Evolutionary conservation across 2,329 filamentous ascomycete species (phyloP).

Genomic region (Fusarium beomiforme): DNA sequence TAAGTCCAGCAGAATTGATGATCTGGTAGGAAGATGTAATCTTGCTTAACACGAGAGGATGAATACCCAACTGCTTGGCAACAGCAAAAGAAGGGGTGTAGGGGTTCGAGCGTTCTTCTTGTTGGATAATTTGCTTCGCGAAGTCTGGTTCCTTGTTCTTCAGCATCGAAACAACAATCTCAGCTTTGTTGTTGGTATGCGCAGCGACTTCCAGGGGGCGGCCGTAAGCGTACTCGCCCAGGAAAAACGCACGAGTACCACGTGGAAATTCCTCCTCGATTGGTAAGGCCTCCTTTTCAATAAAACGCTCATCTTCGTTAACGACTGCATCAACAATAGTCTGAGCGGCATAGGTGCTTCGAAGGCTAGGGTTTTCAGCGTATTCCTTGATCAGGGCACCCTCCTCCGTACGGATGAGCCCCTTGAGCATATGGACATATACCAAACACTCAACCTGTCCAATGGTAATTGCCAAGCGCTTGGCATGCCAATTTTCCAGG

Average conservation of each 20-base stretch:
- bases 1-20: slow-evolving; percentile 77
- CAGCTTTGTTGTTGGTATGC: slow-evolving; percentile 78
- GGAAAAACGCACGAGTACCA: slow-evolving; percentile 86
- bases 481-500: slow-evolving; percentile 89
- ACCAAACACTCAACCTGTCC: slow-evolving; percentile 89
- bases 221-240: slow-evolving; percentile 93
- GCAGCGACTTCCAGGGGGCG: slow-evolving; percentile 84
- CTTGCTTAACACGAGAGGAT: slow-evolving; percentile 90
- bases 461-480: slow-evolving; percentile 87
- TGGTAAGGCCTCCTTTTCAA: slow-evolving; percentile 87
- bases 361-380: slow-evolving; percentile 82
- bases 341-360: slow-evolving; percentile 91
- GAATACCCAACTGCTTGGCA: slow-evolving; percentile 81
- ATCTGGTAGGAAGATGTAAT: slow-evolving; percentile 95
- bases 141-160: slow-evolving; percentile 84
- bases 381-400: slow-evolving; percentile 95
- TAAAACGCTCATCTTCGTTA: slow-evolving; percentile 91
- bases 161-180: slow-evolving; percentile 79
- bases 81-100: slow-evolving; percentile 93
- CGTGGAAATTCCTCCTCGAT: slow-evolving; percentile 92
- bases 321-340: slow-evolving; percentile 88
- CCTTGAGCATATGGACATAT: slow-evolving; percentile 93
- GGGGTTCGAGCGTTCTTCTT: slow-evolving; percentile 74
- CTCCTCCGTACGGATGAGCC: slow-evolving; percentile 87
- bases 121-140: slow-evolving; percentile 75